A percentile compares a stretch with the other conserved stretches of the same genome.
These are phyloP conservation scores for Orychophragmus violaceus DNA, from an alignment of 345 rosid species.

Conservation along the genomic window DNA sequence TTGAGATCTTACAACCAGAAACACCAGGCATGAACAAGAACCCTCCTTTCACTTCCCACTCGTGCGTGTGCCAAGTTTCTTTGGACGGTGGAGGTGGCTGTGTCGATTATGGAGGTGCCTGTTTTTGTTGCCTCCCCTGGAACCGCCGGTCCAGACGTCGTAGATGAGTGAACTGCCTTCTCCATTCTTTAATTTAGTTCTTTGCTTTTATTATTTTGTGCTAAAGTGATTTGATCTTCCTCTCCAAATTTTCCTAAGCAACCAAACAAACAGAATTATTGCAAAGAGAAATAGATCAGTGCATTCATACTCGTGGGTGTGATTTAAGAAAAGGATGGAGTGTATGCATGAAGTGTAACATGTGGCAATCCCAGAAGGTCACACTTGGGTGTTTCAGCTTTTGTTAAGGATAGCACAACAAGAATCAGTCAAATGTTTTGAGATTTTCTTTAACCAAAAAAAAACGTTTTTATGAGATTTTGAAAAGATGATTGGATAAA, in stretches of 20 bases:
- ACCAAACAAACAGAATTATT: slow-evolving; percentile 3
- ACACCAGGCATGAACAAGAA: slow-evolving; percentile 64
- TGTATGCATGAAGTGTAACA: slow-evolving; percentile 7
- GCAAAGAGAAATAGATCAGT: not conserved
- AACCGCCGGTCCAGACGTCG: slow-evolving; percentile 38
- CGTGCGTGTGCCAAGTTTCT: slow-evolving; percentile 66
- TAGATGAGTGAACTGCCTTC: slow-evolving; percentile 21
- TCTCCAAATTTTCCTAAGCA: not conserved
- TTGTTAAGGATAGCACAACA: not conserved
- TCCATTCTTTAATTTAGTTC: slow-evolving; percentile 10
- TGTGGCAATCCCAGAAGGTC: not conserved
- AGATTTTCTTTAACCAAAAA: not conserved
- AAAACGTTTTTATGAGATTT: not conserved
- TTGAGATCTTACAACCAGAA: no score
- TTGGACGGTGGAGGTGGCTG: slow-evolving; percentile 52
- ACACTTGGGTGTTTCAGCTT: slow-evolving; percentile 13
- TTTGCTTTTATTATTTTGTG: not conserved
- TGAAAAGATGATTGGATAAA: not conserved
- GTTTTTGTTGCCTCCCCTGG: slow-evolving; percentile 53
- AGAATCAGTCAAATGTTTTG: slow-evolving; percentile 26
- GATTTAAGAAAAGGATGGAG: not conserved
- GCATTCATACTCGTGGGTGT: not conserved
- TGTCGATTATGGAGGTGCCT: slow-evolving; percentile 46
- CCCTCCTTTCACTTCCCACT: slow-evolving; percentile 82
- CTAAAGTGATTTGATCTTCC: not conserved